Evolutionary conservation across 2,329 filamentous ascomycete species (phyloP).

Genomic region (Talaromyces atroroseus): DNA sequence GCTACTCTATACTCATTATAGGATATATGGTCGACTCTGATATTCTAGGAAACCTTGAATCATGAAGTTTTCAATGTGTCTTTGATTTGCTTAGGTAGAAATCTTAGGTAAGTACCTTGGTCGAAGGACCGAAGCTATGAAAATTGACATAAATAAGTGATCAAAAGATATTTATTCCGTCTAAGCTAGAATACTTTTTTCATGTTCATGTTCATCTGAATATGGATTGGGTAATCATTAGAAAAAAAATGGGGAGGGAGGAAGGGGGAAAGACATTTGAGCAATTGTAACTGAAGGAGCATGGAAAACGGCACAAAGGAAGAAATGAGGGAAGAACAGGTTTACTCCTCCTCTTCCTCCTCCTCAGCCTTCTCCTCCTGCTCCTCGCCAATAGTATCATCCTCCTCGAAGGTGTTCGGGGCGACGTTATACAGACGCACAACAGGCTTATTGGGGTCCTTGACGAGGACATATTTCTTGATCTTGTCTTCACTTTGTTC

Average conservation of each 20-base stretch:
- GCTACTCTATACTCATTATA: too few relatives aligned
- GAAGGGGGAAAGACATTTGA: not conserved
- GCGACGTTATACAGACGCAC: constrained; percentile 91
- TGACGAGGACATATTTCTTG: constrained; percentile 53
- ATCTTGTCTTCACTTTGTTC: constrained; percentile 27
- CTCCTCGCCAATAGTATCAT: constrained; percentile 56
- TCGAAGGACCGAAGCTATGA: too few relatives aligned
- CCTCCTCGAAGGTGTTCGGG: constrained; percentile 81
- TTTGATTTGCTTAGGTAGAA: too few relatives aligned
- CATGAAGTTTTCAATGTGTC: too few relatives aligned
- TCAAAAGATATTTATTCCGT: not conserved
- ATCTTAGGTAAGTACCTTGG: too few relatives aligned
- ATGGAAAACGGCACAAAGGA: not conserved
- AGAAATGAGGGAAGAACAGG: not conserved
- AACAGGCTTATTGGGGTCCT: constrained; percentile 96
- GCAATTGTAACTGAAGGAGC: not conserved
- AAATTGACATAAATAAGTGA: constrained; percentile 15
- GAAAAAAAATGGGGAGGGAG: not conserved
- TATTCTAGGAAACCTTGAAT: too few relatives aligned
- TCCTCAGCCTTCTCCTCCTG: constrained; percentile 53
- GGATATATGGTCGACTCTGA: too few relatives aligned
- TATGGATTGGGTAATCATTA: constrained; percentile 2
- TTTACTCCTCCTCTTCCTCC: constrained; percentile 41
- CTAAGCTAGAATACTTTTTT: constrained; percentile 7
- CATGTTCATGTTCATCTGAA: constrained; percentile 5